Conservation (phyloP, 1,139 yeast genomes). For the Taiozyma sp. region DNA sequence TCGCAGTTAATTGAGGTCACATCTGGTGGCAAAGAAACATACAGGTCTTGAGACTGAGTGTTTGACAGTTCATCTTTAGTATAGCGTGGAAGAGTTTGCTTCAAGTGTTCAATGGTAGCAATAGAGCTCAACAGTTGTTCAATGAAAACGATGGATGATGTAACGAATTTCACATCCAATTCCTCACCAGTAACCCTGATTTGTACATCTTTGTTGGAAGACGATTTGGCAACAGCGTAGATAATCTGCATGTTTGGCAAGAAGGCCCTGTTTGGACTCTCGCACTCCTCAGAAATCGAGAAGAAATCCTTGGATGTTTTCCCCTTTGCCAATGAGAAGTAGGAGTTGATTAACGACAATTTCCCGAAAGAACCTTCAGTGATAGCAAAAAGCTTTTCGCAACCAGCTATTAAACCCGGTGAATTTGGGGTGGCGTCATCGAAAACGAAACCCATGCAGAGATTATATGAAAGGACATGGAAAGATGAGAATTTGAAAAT, state of each 20-base stretch:
- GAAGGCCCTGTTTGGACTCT: conserved; percentile 54
- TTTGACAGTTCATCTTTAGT: conserved; percentile 17
- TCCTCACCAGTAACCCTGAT: conserved; percentile 58
- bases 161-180: conserved; percentile 57
- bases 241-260: conserved; percentile 63
- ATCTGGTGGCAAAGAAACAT: conserved; percentile 18
- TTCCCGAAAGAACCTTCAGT: conserved; percentile 62
- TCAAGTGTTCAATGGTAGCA: conserved; percentile 37
- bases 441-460: conserved; percentile 78
- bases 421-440: conserved; percentile 29
- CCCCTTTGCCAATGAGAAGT: conserved; percentile 64
- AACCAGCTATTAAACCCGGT: conserved; percentile 73
- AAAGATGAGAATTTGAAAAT: conserved; percentile 38
- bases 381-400: conserved; percentile 62
- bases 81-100: conserved; percentile 15
- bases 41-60: conserved; percentile 23
- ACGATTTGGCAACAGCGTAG: conserved; percentile 39
- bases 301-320: conserved; percentile 45
- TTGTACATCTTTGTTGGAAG: conserved; percentile 34
- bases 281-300: conserved; percentile 42
- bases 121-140: conserved; percentile 45
- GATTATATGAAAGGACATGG: conserved; percentile 58
- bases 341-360: conserved; percentile 59
- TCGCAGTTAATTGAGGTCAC: conserved; percentile 46
- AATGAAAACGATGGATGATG: conserved; percentile 44